phyloP scores from a whole-genome alignment of 2,329 filamentous ascomycete species.

The Stachybotrys elegans region DNA sequence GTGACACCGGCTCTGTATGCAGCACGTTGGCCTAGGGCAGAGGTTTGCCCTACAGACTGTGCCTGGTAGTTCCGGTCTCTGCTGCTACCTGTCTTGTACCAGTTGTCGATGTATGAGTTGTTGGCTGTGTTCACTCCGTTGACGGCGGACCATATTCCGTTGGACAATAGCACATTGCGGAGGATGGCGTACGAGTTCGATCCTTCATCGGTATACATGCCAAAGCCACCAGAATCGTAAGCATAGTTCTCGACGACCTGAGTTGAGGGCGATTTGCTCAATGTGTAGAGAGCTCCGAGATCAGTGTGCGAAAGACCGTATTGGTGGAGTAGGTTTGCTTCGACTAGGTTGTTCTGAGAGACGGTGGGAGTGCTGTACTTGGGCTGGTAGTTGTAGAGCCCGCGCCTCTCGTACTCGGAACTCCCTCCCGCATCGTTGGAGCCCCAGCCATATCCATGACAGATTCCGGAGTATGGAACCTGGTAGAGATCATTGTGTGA shows the following conservation, averaged over 20 bases:
- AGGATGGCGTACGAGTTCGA: background rate
- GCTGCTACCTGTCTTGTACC: background rate
- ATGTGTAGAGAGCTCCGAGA: constrained; percentile 1
- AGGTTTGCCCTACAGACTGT: background rate
- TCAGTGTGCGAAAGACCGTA: background rate
- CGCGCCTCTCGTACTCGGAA: background rate
- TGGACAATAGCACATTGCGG: background rate
- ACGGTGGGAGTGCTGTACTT: background rate
- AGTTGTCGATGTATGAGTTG: background rate
- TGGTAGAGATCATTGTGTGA: background rate
- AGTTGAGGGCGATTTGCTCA: background rate
- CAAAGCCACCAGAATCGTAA: background rate
- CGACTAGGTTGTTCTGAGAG: background rate
- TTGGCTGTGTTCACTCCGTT: background rate
- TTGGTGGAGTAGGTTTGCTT: background rate
- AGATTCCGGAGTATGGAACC: background rate
- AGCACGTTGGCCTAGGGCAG: background rate
- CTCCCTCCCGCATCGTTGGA: constrained; percentile 1
- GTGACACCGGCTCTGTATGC: background rate
- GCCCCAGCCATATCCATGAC: constrained; percentile 1
- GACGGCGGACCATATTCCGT: background rate
- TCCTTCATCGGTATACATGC: background rate
- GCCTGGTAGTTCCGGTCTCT: background rate
- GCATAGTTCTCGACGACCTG: background rate
- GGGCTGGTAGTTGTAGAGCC: constrained; percentile 1